A percentile compares a stretch with the other conserved stretches of the same genome.
Evolutionary conservation across 1,284 basidiomycete genomes (phyloP).

Genomic region (Cystobasidium sp.): DNA sequence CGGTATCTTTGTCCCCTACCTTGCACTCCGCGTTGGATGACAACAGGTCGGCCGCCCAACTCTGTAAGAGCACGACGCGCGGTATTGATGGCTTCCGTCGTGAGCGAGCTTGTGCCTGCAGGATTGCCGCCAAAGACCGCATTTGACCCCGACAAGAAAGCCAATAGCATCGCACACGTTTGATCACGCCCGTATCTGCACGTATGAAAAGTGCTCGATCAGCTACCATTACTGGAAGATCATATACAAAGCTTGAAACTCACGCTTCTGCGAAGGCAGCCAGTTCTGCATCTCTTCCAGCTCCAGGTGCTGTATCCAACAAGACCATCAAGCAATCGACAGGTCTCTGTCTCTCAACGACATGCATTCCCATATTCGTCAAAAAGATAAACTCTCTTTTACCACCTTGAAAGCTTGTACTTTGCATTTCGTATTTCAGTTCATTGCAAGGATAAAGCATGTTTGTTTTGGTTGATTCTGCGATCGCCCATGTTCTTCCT

Average conservation of each 20-base stretch:
- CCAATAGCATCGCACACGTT: slow-evolving; percentile 88
- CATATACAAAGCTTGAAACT: slow-evolving; percentile 1
- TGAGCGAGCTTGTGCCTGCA: slow-evolving; percentile 18
- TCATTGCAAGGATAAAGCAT: slow-evolving; percentile 66
- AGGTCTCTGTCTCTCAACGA: slow-evolving; percentile 79
- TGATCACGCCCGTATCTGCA: slow-evolving; percentile 82
- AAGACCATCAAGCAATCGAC: slow-evolving; percentile 72
- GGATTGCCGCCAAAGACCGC: slow-evolving; percentile 25
- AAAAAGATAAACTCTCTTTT: slow-evolving; percentile 81
- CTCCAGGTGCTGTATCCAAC: slow-evolving; percentile 54
- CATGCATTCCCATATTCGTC: slow-evolving; percentile 80
- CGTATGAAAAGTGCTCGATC: background rate
- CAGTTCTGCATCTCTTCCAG: slow-evolving; percentile 49
- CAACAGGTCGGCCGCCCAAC: slow-evolving; percentile 77
- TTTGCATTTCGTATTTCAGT: slow-evolving; percentile 57
- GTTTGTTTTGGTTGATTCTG: slow-evolving; percentile 61
- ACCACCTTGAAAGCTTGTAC: slow-evolving; percentile 61
- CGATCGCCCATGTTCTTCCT: slow-evolving; percentile 80
- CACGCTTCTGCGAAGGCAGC: slow-evolving; percentile 54
- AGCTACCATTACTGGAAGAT: background rate
- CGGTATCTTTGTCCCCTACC: slow-evolving; percentile 31
- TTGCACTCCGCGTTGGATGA: slow-evolving; percentile 68
- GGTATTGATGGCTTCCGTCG: slow-evolving; percentile 60
- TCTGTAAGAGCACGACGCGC: slow-evolving; percentile 68
- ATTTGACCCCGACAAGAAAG: slow-evolving; percentile 61